Conservation (phyloP, 78 protist species). For the Bigelowiella natans region DNA sequence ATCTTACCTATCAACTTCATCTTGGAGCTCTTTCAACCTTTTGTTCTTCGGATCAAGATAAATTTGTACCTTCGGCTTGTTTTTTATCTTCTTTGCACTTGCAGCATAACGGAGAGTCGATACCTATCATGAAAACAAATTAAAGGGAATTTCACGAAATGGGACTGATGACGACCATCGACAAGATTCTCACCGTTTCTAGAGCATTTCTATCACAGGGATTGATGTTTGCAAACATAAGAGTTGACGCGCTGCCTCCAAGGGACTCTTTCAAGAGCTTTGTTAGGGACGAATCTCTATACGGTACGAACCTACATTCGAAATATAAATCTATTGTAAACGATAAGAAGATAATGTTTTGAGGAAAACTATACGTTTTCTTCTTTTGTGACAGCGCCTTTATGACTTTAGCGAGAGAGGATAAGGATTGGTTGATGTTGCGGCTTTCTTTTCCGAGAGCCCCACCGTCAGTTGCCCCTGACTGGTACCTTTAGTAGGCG, state of each 20-base stretch:
- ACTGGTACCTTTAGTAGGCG: neutral
- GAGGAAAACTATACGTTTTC: neutral
- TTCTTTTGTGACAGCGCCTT: neutral
- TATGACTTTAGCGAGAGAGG: neutral
- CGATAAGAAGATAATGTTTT: too few relatives aligned
- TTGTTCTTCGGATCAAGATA: neutral
- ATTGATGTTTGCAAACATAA: neutral
- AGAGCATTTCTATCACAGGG: neutral
- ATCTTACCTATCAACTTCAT: neutral
- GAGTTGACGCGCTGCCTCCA: neutral
- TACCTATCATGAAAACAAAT: neutral
- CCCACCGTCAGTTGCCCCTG: neutral
- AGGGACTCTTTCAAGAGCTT: neutral
- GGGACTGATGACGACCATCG: neutral
- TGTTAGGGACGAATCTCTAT: neutral
- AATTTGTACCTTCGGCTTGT: neutral
- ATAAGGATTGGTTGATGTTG: neutral
- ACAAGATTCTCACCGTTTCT: neutral
- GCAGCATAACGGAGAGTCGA: neutral
- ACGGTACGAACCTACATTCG: neutral
- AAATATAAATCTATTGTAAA: too few relatives aligned
- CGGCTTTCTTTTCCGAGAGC: neutral
- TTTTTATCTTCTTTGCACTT: neutral
- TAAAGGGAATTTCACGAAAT: too few relatives aligned
- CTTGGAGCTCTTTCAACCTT: neutral